phyloP scores from a whole-genome alignment of 306 rosid species.

The Castanopsis chinensis region DNA sequence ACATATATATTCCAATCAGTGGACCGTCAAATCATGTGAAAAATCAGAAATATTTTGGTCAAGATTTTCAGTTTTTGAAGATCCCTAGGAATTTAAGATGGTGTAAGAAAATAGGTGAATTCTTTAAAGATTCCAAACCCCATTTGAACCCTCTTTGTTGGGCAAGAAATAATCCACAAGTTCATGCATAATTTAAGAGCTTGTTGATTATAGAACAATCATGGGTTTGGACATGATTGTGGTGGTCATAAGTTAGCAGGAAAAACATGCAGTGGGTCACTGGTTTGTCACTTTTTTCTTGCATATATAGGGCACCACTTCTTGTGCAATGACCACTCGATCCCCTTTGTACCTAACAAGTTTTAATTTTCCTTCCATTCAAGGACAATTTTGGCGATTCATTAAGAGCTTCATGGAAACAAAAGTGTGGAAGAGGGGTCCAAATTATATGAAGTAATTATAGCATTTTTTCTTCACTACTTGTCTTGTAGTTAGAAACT shows the following conservation, averaged over 20 bases:
- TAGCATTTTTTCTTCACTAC: background rate
- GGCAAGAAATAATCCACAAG: slow-evolving; percentile 19
- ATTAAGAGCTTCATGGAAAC: background rate
- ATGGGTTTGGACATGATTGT: slow-evolving; percentile 7
- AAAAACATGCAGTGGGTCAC: slow-evolving; percentile 20
- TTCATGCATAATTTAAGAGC: background rate
- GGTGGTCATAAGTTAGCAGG: background rate
- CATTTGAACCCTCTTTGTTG: slow-evolving; percentile 17
- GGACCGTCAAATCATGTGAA: background rate
- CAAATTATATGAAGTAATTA: background rate
- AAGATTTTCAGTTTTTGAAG: background rate
- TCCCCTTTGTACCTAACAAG: background rate
- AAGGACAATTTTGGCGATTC: background rate
- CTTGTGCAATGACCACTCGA: slow-evolving; percentile 2
- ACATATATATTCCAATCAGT: background rate
- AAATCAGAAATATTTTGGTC: background rate
- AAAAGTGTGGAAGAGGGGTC: background rate
- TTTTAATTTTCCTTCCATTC: background rate
- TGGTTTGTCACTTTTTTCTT: slow-evolving; percentile 14
- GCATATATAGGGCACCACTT: slow-evolving; percentile 1
- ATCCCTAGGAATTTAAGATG: background rate
- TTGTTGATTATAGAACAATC: slow-evolving; percentile 6
- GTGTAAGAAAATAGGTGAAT: background rate
- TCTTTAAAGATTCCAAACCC: background rate
- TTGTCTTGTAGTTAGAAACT: background rate